A percentile compares a stretch with the other conserved stretches of the same genome.
phyloP scores from a whole-genome alignment of 768 basidiomycete species.

The Tricholoma furcatifolium region DNA sequence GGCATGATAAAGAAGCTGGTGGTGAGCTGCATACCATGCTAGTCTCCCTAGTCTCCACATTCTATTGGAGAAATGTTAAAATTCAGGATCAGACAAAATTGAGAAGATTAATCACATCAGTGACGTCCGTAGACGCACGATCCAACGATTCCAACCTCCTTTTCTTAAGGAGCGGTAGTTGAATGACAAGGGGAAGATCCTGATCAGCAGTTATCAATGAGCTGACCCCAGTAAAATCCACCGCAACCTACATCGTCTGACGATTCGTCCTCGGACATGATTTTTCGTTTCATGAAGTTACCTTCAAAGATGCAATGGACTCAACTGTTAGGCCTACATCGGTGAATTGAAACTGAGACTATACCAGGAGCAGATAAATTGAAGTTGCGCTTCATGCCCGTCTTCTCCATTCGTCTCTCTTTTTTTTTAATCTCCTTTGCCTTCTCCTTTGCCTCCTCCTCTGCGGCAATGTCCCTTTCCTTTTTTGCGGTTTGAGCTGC shows the following conservation, averaged over 20 bases:
- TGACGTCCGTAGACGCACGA: no score
- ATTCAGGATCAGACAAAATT: not conserved
- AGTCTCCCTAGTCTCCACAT: no score
- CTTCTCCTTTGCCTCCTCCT: not conserved
- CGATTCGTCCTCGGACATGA: not conserved
- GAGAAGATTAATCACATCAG: not conserved
- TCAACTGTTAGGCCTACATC: no score
- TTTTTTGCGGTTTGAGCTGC: slow-evolving; percentile 31
- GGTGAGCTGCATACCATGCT: no score
- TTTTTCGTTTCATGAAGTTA: slow-evolving; percentile 6
- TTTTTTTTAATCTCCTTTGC: no score
- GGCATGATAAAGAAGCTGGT: no score
- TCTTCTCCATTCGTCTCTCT: no score
- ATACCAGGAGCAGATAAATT: slow-evolving; percentile 1
- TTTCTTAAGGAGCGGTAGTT: slow-evolving; percentile 2
- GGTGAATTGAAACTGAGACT: not conserved
- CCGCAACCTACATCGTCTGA: slow-evolving; percentile 7
- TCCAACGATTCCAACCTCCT: not conserved
- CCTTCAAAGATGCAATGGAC: slow-evolving; percentile 1
- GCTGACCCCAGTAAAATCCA: not conserved
- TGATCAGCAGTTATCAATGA: not conserved
- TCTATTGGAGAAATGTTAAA: no score
- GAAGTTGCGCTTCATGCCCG: not conserved
- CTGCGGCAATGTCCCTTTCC: not conserved
- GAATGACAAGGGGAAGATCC: slow-evolving; percentile 1